Base-by-base conservation (phyloP, 208 protist genomes). In the Porcisia deanei region DNA sequence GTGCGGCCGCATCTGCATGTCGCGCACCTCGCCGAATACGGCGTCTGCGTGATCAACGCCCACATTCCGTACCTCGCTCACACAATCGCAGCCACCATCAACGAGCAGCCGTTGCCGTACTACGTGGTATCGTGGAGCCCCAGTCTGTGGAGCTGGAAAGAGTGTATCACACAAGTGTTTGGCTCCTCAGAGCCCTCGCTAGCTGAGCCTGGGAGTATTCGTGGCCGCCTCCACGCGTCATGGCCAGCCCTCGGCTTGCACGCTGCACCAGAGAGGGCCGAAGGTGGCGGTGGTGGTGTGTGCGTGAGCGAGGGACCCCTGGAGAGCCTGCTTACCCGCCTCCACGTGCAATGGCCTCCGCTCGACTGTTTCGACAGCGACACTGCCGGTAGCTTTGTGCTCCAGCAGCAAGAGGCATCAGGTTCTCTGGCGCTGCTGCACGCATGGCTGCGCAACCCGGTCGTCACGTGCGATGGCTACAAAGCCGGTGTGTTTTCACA, bases 11-110 rank as follows among this genome's bases (percentile, higher is more conserved):
- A 79, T 30, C 52, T 86, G 20, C 72, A 86, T 64, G 12, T 86
- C 61, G 72, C 59, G 18, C 75, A 86, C 55, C 63, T 86, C 47
- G 65, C 75, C 41, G 82, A 75, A 43, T 80, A 82, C 54, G 82
- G 78, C 9, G 74, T 86, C 22, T 81, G 66, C 34, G 82, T 86
- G 53, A 68, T 86, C 30, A 86, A 86, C 75, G 82, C 76, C 54
- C 75, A 80, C 64, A 67, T 82, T 22, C 72, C 76, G 20, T 64
- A 71, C 61, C 66, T 78, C 1, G 64, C 68, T 14, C 18, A 75
- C 68, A 55, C 63, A 22, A 37, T 82, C 37, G 78, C 60, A 18
- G 53, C 20, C 16, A 55, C 67, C 12, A 74, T 74, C 9, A 57
- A 39, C 0, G 34, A 57, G 41, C 47, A 58, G 3, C 73, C 73